Conservation (phyloP, 2,329 filamentous ascomycete genomes). For the Xylariales sp. region DNA sequence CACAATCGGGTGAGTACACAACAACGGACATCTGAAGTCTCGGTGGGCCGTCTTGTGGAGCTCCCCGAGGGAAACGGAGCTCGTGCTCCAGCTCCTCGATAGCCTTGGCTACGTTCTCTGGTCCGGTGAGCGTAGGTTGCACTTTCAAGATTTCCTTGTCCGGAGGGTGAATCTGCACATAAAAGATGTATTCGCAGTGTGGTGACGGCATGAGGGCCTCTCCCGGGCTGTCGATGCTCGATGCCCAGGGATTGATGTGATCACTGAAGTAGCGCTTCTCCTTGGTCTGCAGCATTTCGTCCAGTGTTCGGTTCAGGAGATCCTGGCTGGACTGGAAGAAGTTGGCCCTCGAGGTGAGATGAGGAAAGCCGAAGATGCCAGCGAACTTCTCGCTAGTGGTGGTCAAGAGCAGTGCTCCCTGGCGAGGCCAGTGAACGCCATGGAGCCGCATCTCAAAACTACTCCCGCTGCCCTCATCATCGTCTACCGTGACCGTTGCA, state of each 20-base stretch:
- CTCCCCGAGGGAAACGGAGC: conserved; percentile 56
- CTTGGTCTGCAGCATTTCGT: conserved; percentile 61
- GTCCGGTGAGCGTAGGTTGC: conserved; percentile 24
- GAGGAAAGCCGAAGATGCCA: conserved; percentile 85
- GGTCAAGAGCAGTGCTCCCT: conserved; percentile 74
- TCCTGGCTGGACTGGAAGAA: conserved; percentile 55
- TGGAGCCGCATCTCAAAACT: conserved; percentile 76
- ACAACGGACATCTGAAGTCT: conserved; percentile 58
- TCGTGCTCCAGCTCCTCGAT: conserved; percentile 58
- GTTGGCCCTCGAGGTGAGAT: conserved; percentile 61
- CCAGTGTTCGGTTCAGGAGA: conserved; percentile 70
- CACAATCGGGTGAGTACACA: conserved; percentile 65
- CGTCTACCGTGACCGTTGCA: conserved; percentile 67
- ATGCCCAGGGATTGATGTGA: conserved; percentile 70
- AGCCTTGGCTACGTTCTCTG: conserved; percentile 32
- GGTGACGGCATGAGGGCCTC: conserved; percentile 59
- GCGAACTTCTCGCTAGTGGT: conserved; percentile 92
- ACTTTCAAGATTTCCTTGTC: conserved; percentile 32
- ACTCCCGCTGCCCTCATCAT: conserved; percentile 62
- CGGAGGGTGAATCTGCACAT: conserved; percentile 68
- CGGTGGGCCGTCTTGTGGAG: conserved; percentile 50
- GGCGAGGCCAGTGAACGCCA: conserved; percentile 80
- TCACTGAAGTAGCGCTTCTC: conserved; percentile 51
- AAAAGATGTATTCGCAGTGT: conserved; percentile 86
- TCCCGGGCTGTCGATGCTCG: conserved; percentile 56